Evolutionary conservation across 2,329 filamentous ascomycete genomes (phyloP).

Genomic region (Penicillium sp.): DNA sequence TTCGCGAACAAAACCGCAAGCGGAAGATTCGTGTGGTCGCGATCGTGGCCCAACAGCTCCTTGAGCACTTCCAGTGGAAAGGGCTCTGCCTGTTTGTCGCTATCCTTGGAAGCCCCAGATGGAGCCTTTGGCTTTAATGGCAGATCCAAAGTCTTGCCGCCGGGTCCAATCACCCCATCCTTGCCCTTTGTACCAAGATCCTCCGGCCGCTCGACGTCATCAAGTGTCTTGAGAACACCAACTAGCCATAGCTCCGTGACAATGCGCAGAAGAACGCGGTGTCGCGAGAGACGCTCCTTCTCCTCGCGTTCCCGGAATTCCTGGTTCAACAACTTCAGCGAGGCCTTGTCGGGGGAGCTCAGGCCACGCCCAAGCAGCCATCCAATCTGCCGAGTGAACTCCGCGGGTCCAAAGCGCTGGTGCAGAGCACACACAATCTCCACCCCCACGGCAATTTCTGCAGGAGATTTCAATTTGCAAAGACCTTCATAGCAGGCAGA

Average conservation of each 20-base stretch:
- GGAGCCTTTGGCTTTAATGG: constrained; percentile 58
- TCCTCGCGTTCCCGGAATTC: constrained; percentile 92
- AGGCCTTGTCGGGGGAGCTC: constrained; percentile 80
- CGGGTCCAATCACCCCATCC: constrained; percentile 41
- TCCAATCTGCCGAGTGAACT: constrained; percentile 86
- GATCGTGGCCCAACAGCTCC: constrained; percentile 86
- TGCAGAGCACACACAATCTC: constrained; percentile 94
- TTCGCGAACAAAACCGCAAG: constrained; percentile 94
- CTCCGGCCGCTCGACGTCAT: constrained; percentile 60
- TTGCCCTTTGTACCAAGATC: constrained; percentile 53
- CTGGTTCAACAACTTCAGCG: constrained; percentile 68
- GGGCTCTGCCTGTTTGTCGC: constrained; percentile 69
- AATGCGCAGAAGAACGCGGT: constrained; percentile 78
- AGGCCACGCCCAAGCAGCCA: constrained; percentile 90
- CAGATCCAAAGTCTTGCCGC: constrained; percentile 47
- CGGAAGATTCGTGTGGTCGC: constrained; percentile 85
- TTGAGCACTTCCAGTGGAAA: constrained; percentile 98
- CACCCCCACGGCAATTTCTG: constrained; percentile 85
- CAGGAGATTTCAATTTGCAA: constrained; percentile 81
- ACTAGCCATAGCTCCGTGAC: constrained; percentile 96
- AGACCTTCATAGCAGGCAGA: constrained; percentile 92
- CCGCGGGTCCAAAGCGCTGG: constrained; percentile 81
- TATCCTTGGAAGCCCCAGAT: constrained; percentile 49
- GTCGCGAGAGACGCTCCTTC: constrained; percentile 81
- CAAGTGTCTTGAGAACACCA: constrained; percentile 74